These are phyloP conservation scores for Nothopassalora personata DNA, from an alignment of 2,329 filamentous ascomycete genomes.

Conservation along the genomic window DNA sequence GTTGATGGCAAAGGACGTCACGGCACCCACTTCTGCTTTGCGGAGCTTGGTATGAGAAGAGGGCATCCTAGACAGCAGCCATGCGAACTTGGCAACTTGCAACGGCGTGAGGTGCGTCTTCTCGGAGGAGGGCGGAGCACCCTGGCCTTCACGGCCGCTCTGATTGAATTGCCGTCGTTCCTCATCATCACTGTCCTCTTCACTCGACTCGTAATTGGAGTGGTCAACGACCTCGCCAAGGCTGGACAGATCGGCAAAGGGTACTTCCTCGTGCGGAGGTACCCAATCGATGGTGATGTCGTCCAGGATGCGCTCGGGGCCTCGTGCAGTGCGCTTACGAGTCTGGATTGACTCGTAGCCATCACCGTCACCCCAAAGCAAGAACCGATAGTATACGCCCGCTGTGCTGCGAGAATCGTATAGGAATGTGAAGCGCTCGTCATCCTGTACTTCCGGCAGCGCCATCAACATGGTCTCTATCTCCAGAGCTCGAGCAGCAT, in stretches of 20 bases:
- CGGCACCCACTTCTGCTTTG: slow-evolving; percentile 77
- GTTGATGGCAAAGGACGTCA: slow-evolving; percentile 83
- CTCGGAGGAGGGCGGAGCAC: slow-evolving; percentile 25
- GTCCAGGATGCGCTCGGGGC: slow-evolving; percentile 51
- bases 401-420: slow-evolving; percentile 77
- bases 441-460: slow-evolving; percentile 71
- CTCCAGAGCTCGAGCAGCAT: slow-evolving; percentile 56
- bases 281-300: slow-evolving; percentile 75
- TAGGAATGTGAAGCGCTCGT: slow-evolving; percentile 90
- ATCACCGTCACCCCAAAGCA: slow-evolving; percentile 59
- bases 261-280: slow-evolving; percentile 64
- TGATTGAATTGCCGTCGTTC: slow-evolving; percentile 42
- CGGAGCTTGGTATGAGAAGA: slow-evolving; percentile 67
- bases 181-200: slow-evolving; percentile 68
- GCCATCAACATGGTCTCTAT: slow-evolving; percentile 93
- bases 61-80: slow-evolving; percentile 77
- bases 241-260: slow-evolving; percentile 55
- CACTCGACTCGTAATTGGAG: slow-evolving; percentile 78
- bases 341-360: slow-evolving; percentile 43
- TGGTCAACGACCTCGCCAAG: slow-evolving; percentile 78
- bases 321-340: slow-evolving; percentile 36
- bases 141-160: slow-evolving; percentile 37
- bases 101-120: slow-evolving; percentile 70
- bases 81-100: slow-evolving; percentile 76
- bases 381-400: slow-evolving; percentile 89